Conservation (phyloP, 1,139 yeast genomes). For the Taphrina populina region DNA sequence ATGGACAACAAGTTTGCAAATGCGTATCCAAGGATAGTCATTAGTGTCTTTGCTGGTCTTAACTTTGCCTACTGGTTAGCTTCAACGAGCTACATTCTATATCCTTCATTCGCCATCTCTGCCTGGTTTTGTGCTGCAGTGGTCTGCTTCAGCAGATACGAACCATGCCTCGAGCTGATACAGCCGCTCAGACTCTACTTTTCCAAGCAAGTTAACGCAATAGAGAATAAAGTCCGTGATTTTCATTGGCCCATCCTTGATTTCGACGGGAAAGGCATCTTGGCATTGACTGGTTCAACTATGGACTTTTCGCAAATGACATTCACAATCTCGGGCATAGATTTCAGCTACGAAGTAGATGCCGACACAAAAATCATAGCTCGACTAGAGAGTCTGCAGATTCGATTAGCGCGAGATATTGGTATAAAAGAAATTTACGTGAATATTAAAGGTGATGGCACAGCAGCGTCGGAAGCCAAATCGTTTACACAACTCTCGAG, state of each 20-base stretch:
- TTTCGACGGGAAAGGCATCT: slow-evolving; percentile 14
- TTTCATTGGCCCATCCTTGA: slow-evolving; percentile 23
- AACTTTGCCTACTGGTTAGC: slow-evolving; percentile 12
- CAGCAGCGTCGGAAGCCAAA: slow-evolving; percentile 7
- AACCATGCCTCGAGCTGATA: not conserved
- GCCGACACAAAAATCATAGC: slow-evolving; percentile 17
- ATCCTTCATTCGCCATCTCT: not conserved
- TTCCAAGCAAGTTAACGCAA: not conserved
- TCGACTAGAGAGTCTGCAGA: slow-evolving; percentile 7
- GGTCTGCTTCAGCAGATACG: slow-evolving; percentile 1
- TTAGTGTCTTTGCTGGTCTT: not conserved
- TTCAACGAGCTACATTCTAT: slow-evolving; percentile 8
- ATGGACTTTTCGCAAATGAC: slow-evolving; percentile 13
- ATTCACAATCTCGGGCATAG: slow-evolving; percentile 10
- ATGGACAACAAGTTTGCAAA: not conserved
- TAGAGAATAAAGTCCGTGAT: slow-evolving; percentile 7
- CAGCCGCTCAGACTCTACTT: not conserved
- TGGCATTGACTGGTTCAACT: slow-evolving; percentile 16
- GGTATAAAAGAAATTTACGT: slow-evolving; percentile 8
- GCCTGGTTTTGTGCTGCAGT: slow-evolving; percentile 7
- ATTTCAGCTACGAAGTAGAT: slow-evolving; percentile 20
- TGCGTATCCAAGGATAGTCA: not conserved
- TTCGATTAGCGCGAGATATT: slow-evolving; percentile 17
- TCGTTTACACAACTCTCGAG: slow-evolving; percentile 2
- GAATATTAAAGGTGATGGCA: slow-evolving; percentile 22